Base-by-base conservation (phyloP, 257 asterid genomes). In the Vinca minor region DNA sequence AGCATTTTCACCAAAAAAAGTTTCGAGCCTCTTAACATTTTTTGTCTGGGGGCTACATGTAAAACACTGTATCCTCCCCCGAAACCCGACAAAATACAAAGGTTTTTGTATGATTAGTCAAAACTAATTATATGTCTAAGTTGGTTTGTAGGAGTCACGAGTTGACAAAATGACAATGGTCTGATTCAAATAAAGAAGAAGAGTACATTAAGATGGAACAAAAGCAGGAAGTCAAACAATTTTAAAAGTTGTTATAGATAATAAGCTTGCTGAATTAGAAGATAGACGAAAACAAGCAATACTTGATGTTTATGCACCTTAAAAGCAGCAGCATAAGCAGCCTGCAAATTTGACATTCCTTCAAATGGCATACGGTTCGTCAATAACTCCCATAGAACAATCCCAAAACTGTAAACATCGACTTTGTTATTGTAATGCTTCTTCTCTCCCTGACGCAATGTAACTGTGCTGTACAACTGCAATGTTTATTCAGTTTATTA, bases 321-420 rank as follows among this genome's bases (percentile, higher is more conserved):
- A 80, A 91, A 91, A 65, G 98, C 98, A 79, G 98, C 96, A 72
- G 98, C 96, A 82, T 91, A 91, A 45, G 98, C 98, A 74, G 96
- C 98, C 74, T 91, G 98, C 89, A 91, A 81, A 72, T 91, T 91
- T 10, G 98, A 91, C 98, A 91, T 88, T 54, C 98, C 96, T 76
- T 91, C 98, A 62, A 91, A 91, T 23, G 98, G 98, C 96, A 91
- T 80, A 41, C 98, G 95, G 72, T 91, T 91, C 0, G 95, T 91
- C 60, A 88, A 72, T 29, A 91, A 60, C 72, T 91, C 98, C 98
- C 94, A 88, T 49, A 91, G 79, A 50, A 91, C 98, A 69, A 91
- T 83, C 34, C 98, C 98, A 67, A 91, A 91, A 78, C 98, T 91
- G 77, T 91, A 91, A 39, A 91, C 96, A 65, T 86, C 98, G 28